Conservation (phyloP, 257 asterid genomes). For the Parsonsia alboflavescens region DNA sequence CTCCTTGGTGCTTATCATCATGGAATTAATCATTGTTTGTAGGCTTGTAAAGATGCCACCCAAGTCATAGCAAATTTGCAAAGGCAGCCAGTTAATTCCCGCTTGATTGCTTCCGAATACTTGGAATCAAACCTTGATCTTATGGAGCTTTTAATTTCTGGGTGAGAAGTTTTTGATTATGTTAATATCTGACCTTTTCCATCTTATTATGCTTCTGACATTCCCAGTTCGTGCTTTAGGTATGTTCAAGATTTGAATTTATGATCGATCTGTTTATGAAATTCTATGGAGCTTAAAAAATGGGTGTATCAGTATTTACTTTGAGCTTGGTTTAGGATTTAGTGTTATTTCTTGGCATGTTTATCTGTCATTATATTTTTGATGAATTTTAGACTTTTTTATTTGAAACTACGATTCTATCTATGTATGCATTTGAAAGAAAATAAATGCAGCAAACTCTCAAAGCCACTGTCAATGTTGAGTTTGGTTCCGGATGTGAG, state of each 20-base stretch:
- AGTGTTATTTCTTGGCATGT: not conserved
- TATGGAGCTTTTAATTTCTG: conserved; percentile 53
- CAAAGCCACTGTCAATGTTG: not conserved
- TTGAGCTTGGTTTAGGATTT: not conserved
- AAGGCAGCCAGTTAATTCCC: conserved; percentile 67
- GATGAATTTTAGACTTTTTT: not conserved
- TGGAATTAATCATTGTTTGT: conserved; percentile 13
- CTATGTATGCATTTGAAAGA: not conserved
- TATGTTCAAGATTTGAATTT: not conserved
- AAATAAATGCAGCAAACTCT: not conserved
- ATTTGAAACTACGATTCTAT: not conserved
- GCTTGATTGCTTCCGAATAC: conserved; percentile 74
- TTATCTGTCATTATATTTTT: not conserved
- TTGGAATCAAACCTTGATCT: conserved; percentile 76
- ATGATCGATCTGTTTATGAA: not conserved
- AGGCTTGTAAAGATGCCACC: conserved; percentile 90
- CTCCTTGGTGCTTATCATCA: conserved; percentile 11
- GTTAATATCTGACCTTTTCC: not conserved
- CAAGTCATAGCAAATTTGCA: conserved; percentile 85
- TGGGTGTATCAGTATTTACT: not conserved
- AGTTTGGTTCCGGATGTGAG: not conserved
- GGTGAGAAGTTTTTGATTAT: conserved; percentile 45
- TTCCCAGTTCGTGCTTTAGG: not conserved
- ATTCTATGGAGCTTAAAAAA: not conserved
- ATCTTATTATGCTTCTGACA: not conserved